Base-by-base conservation (phyloP, 2,329 filamentous ascomycete genomes). In the Arthrinium phaeospermum region DNA sequence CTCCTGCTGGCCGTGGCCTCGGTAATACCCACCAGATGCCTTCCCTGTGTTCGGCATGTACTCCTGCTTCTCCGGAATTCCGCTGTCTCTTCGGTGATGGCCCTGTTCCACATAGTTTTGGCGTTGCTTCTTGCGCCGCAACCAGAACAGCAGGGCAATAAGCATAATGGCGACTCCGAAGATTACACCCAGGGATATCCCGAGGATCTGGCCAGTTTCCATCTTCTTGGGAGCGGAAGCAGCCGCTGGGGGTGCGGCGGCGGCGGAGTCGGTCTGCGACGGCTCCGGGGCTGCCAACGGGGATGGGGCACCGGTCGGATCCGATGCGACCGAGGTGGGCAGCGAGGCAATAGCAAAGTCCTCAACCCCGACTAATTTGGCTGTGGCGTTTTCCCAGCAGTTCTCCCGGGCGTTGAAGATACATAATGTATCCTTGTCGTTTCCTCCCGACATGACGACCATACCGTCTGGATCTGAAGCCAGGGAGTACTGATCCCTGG, bases 171-270 rank as follows among this genome's bases (percentile, higher is more conserved):
- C 91, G 70, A 94, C 85, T 24, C 93, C 94, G 70, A 93, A 89
- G 30, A 98, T 91, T n/a, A 92, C 91, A 16, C 95, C 95, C 0
- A 98, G 87, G 0, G 93, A 93, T 69, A 94, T 93, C 46, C 94
- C 95, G 1, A 98, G 87, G 41, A 98, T 92, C 10, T 90, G 90
- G 76, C 82, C 87, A 85, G 79, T 85, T 79, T 72, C 81, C 79
- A 68, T 81, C 74, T 64, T 72, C 71, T n/a, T 78, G 81, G 72
- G 80, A 80, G 73, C 75, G 74, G 37, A 77, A 75, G 73, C 79
- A 76, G 74, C 68, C 16, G 75, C 47, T 75, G 74, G 57, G 13
- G 75, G 45, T 3, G 70, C 70, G 13, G 73, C 69, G 2, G 72
- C 46, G 3, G 70, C 71, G 10, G 73, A 72, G 27, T 30, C 27